Evolutionary conservation across 805 yeast genomes (phyloP), one percentile per base, ranked within the genome.

Genomic region (Candida berthetii): DNA sequence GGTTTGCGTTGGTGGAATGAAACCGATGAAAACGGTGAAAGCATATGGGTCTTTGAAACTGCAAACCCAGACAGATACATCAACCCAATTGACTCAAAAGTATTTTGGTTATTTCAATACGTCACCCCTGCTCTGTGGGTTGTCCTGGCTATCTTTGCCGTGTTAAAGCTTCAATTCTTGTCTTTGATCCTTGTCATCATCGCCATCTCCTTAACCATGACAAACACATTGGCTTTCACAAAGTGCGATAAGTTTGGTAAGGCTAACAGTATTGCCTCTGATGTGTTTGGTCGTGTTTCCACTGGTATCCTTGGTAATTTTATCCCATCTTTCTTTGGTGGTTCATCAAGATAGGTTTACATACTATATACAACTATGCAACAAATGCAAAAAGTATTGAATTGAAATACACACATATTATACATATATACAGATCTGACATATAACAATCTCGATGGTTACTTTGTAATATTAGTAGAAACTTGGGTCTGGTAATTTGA

Each of bases 1-100:
- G 98, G 97, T 0, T 70, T 93, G 48, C 73, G 95, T 48, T 91
- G 99, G 99, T 91, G 98, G 96, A 93, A 91, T 58, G 97, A 91
- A 58, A 72, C 89, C 0, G 68, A 74, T 24, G 69, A 66, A 16
- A 60, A 72, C 8, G 69, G 75, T 15, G 71, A 66, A 7, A 61
- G 74, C 28, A 54, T 55, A 42, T 87, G 95, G 95, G 95, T 88
- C 17, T 87, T 87, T 55, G 96, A 87, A 58, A 79, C 88, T 2
- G 90, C 93, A 4, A 86, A 85, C 54, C 84, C 85, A 7, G 64
- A 66, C 35, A 66, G 84, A 44, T 69, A 71, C 49, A 85, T 91
- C 54, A 91, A 91, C 56, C 96, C 96, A 25, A 85, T 93, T 38
- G 98, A 91, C 58, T 83, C 96, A 9, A 85, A 82, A 55, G 76